A percentile compares a stretch with the other conserved stretches of the same genome.
Conservation (phyloP, 2,329 filamentous ascomycete genomes). For the Cryphonectria carpinicola region DNA sequence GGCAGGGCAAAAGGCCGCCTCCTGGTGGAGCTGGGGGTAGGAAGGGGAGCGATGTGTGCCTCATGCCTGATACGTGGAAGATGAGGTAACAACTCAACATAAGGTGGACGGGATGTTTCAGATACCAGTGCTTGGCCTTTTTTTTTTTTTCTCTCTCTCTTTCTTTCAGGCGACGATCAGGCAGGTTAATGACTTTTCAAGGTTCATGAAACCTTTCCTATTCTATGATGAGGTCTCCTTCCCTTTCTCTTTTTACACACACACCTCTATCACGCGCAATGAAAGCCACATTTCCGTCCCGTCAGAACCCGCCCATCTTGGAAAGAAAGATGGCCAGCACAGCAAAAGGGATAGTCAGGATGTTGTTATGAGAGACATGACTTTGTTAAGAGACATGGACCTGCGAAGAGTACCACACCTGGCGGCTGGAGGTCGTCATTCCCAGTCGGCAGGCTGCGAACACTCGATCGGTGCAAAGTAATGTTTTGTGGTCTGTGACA, state of each 20-base stretch:
- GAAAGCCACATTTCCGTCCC: background rate
- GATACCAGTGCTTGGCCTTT: background rate
- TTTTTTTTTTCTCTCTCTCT: too few relatives aligned
- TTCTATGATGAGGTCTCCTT: background rate
- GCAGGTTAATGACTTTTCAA: background rate
- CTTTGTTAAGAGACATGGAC: too few relatives aligned
- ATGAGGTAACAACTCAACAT: background rate
- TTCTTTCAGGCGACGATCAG: background rate
- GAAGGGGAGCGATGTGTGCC: background rate
- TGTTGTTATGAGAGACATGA: background rate
- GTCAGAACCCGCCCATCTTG: slow-evolving; percentile 1
- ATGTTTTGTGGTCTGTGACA: background rate
- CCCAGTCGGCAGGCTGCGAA: background rate
- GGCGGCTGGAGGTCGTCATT: background rate
- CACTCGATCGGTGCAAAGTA: background rate
- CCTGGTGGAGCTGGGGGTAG: slow-evolving; percentile 5
- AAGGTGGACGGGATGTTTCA: background rate
- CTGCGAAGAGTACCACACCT: background rate
- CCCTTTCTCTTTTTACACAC: too few relatives aligned
- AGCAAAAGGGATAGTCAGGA: background rate
- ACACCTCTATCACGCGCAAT: too few relatives aligned
- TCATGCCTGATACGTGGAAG: background rate
- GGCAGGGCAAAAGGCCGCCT: background rate
- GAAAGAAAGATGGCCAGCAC: slow-evolving; percentile 9
- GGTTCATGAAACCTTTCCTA: background rate